Conservation (phyloP, 2,329 filamentous ascomycete genomes). For the Chrysoporthe deuterocubensis region DNA sequence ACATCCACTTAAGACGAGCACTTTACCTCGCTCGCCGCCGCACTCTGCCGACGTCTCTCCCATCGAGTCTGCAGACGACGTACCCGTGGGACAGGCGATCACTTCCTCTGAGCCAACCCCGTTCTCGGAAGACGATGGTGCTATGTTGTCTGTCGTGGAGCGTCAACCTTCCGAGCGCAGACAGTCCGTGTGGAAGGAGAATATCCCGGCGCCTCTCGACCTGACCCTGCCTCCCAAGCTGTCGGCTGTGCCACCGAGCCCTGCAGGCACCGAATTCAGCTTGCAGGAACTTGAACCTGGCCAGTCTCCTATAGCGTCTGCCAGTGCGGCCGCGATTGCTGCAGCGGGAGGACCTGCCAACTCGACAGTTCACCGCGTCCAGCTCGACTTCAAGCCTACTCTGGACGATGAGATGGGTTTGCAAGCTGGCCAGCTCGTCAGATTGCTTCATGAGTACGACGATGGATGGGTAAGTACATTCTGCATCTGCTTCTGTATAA, state of each 20-base stretch:
- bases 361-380: slow-evolving; percentile 82
- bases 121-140: not conserved
- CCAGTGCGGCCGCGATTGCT: slow-evolving; percentile 63
- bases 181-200: slow-evolving; percentile 59
- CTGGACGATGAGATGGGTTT: slow-evolving; percentile 91
- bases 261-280: slow-evolving; percentile 67
- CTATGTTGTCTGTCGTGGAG: slow-evolving; percentile 18
- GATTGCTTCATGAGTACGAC: slow-evolving; percentile 93
- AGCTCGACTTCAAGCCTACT: slow-evolving; percentile 91
- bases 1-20: slow-evolving; percentile 1
- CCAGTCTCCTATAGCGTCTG: slow-evolving; percentile 53
- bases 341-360: slow-evolving; percentile 63
- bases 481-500: not conserved
- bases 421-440: slow-evolving; percentile 79
- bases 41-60: slow-evolving; percentile 12
- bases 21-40: slow-evolving; percentile 7
- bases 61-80: slow-evolving; percentile 18
- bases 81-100: slow-evolving; percentile 12
- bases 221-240: slow-evolving; percentile 51
- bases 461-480: slow-evolving; percentile 85
- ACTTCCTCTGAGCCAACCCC: not conserved
- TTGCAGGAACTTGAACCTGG: slow-evolving; percentile 47
- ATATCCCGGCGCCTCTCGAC: slow-evolving; percentile 54
- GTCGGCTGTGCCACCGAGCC: slow-evolving; percentile 55
- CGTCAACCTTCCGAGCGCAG: slow-evolving; percentile 45